Base-by-base conservation (phyloP, 2,329 filamentous ascomycete species). In the Saccharata proteae region DNA sequence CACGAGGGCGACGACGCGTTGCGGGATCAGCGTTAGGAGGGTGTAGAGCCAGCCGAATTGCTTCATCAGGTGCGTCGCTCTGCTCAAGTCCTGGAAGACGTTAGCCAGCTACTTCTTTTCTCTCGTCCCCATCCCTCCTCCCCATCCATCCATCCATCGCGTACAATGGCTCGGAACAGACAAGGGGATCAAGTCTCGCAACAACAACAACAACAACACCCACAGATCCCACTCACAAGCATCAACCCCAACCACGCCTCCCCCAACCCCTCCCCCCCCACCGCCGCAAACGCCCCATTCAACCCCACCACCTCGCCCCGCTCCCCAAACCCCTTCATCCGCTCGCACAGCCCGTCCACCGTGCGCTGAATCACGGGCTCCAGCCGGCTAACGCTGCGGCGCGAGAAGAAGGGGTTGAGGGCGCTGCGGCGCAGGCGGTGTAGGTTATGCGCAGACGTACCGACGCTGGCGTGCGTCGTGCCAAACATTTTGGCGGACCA, bases 391-490 rank as follows among this genome's bases (percentile, higher is more conserved):
- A 51, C 40, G 5, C 37, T 30, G 4, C 36, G 23, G 32, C 45
- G 44, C 8, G 52, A 55, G 36, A 58, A 57, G 43, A 55, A 58
- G 6, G 46, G 48, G 33, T 44, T 49, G 10, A 58, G 32, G 2
- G 54, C 46, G 4, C 39, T 41, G 23, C 47, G 46, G 16, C 53
- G 44, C 8, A 39, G 25, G 12, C 47, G 48, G 38, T 58, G 55
- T 12, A 52, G 31, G 3, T 50, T 45, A 38, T 56, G 47, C 14
- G 32, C 29, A 4, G 35, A 33, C 1, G 49, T 48, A 3, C 39
- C 41, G 1, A 49, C 41, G n/a, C 40, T 36, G 3, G 45, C 35
- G 5, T 37, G 17, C 4, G 43, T 43, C 17, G 50, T 46, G 3
- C 48, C 51, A 20, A 47, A 46, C 40, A 44, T 43, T 26, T 38